phyloP scores from a whole-genome alignment of 2,329 filamentous ascomycete species.

The Epichloe gansuensis region DNA sequence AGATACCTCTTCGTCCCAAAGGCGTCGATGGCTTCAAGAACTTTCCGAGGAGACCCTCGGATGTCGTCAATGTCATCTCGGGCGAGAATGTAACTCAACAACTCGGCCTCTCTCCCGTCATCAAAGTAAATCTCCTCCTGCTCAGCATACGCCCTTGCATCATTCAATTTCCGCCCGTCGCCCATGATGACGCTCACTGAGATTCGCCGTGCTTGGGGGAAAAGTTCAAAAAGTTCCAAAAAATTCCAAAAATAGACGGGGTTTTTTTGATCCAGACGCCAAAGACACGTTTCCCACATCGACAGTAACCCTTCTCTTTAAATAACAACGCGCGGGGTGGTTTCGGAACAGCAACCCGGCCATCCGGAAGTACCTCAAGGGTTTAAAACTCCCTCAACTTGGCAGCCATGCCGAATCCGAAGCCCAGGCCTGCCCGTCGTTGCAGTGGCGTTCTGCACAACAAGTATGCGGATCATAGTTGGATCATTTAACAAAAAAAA shows the following conservation, averaged over 20 bases:
- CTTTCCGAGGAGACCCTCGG: conserved; percentile 47
- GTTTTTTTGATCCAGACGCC: too few species aligned
- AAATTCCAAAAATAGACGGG: too few species aligned
- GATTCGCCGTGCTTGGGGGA: too few species aligned
- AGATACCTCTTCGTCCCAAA: conserved; percentile 42
- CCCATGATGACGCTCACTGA: neutral
- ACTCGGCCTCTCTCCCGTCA: conserved; percentile 62
- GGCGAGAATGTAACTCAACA: conserved; percentile 56
- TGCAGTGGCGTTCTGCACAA: neutral
- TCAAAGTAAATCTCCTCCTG: conserved; percentile 41
- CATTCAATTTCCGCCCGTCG: conserved; percentile 17
- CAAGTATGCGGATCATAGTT: neutral
- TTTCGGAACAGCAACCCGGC: too few species aligned
- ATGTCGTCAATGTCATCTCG: conserved; percentile 50
- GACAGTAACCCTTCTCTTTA: too few species aligned
- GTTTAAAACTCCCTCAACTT: too few species aligned
- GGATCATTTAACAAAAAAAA: neutral
- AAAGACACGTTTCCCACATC: too few species aligned
- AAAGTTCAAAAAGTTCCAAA: too few species aligned
- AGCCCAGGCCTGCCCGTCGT: neutral
- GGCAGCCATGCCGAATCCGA: neutral
- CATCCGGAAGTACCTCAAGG: too few species aligned
- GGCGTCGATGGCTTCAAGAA: conserved; percentile 60
- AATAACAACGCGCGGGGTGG: too few species aligned
- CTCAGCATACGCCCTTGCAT: conserved; percentile 27